Conservation (phyloP, 306 rosid species). For the Astragalus glycyphyllos region DNA sequence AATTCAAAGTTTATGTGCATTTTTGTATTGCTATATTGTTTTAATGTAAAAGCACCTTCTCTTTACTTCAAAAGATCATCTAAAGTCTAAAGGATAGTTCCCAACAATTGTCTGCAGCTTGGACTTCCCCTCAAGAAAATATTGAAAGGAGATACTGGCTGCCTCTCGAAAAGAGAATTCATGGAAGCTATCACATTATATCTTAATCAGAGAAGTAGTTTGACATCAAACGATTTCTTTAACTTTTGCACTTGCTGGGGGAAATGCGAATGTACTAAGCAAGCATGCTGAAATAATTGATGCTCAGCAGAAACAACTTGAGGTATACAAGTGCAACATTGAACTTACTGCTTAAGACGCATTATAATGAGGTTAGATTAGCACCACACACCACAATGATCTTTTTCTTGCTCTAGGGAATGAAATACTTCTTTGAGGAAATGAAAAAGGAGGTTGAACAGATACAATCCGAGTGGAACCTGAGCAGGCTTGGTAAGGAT, state of each 20-base stretch:
- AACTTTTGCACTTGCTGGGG: constrained; percentile 79
- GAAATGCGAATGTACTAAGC: constrained; percentile 51
- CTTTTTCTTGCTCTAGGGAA: constrained; percentile 49
- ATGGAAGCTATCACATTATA: constrained; percentile 67
- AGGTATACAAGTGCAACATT: constrained; percentile 51
- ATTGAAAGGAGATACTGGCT: constrained; percentile 59
- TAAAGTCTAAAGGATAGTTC: constrained; percentile 4
- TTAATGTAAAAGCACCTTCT: constrained; percentile 27
- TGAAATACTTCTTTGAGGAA: constrained; percentile 66
- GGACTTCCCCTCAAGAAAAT: constrained; percentile 82
- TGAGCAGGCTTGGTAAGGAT: constrained; percentile 75
- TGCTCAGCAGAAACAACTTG: constrained; percentile 74
- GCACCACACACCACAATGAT: constrained; percentile 24
- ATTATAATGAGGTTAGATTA: constrained; percentile 5
- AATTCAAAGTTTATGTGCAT: constrained; percentile 32
- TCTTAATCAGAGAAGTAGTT: constrained; percentile 67
- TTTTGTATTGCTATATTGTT: neutral
- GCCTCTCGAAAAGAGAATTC: constrained; percentile 69
- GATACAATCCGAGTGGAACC: constrained; percentile 68
- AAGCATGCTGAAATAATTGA: constrained; percentile 55
- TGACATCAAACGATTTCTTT: constrained; percentile 72
- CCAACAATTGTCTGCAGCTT: constrained; percentile 57
- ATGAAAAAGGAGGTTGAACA: constrained; percentile 64
- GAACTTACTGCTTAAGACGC: constrained; percentile 11
- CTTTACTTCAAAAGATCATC: neutral